Evolutionary conservation across 441 rosid species (phyloP).

Genomic region (Gossypium davidsonii): DNA sequence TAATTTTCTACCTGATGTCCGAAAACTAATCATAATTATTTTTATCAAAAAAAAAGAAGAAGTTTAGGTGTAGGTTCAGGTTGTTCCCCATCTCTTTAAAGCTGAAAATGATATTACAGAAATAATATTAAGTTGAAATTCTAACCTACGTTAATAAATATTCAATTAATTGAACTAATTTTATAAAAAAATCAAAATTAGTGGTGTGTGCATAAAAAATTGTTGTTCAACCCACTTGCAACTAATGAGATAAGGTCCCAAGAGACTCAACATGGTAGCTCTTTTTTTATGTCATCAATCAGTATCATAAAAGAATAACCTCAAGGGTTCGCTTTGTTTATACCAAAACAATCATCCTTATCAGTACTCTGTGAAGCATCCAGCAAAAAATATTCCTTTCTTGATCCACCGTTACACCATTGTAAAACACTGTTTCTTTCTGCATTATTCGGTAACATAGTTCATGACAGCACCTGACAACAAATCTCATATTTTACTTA

Average conservation of each 20-base stretch:
- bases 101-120: too few species aligned
- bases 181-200: too few species aligned
- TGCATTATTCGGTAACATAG: neutral
- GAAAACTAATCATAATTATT: too few species aligned
- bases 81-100: too few species aligned
- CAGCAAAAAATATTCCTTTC: neutral
- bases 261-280: too few species aligned
- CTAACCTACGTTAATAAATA: too few species aligned
- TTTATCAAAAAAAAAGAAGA: too few species aligned
- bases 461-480: neutral
- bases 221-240: neutral
- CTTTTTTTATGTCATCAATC: neutral
- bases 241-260: neutral
- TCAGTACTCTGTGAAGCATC: neutral
- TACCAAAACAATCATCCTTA: neutral
- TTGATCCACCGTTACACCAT: neutral
- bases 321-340: neutral
- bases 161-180: too few species aligned
- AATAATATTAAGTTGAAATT: too few species aligned
- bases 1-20: neutral
- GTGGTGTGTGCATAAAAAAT: too few species aligned
- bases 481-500: neutral
- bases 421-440: neutral
- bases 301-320: neutral
- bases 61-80: too few species aligned